Percentiles rank a stretch among this genome's conserved stretches.
These are phyloP conservation scores for Verbena officinalis DNA, from an alignment of 257 asterid species.

Conservation along the genomic window DNA sequence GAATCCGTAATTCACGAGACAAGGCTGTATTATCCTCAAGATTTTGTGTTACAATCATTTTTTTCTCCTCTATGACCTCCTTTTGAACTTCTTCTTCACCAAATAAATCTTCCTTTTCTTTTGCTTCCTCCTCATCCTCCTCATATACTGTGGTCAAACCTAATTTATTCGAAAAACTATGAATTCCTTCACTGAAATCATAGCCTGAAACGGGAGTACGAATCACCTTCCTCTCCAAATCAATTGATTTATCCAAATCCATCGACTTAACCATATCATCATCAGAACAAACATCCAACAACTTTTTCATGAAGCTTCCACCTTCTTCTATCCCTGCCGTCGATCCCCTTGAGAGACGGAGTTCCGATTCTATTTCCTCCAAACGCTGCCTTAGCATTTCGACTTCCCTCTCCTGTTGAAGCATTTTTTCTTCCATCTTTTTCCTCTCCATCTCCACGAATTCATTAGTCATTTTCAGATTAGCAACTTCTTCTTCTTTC, in stretches of 20 bases:
- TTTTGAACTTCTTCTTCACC: constrained; percentile 73
- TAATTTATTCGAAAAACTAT: constrained; percentile 44
- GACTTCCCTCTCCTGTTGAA: constrained; percentile 65
- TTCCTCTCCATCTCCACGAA: constrained; percentile 68
- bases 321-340: constrained; percentile 60
- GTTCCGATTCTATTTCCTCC: constrained; percentile 58
- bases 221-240: constrained; percentile 49
- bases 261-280: constrained; percentile 96
- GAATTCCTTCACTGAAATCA: constrained; percentile 39
- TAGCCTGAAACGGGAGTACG: constrained; percentile 33
- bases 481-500: constrained; percentile 74
- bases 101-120: constrained; percentile 36
- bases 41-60: constrained; percentile 38
- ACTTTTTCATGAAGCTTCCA: constrained; percentile 50
- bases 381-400: constrained; percentile 61
- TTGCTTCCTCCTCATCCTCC: constrained; percentile 66
- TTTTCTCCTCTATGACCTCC: constrained; percentile 84
- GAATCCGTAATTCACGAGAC: constrained; percentile 57
- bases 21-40: constrained; percentile 36
- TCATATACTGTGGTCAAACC: constrained; percentile 78
- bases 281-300: constrained; percentile 60
- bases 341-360: constrained; percentile 53
- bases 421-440: constrained; percentile 69
- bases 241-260: constrained; percentile 84
- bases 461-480: constrained; percentile 63